Evolutionary conservation across 345 rosid species (phyloP), one percentile per base, ranked within the genome.

Genomic region (Physaria fendleri): DNA sequence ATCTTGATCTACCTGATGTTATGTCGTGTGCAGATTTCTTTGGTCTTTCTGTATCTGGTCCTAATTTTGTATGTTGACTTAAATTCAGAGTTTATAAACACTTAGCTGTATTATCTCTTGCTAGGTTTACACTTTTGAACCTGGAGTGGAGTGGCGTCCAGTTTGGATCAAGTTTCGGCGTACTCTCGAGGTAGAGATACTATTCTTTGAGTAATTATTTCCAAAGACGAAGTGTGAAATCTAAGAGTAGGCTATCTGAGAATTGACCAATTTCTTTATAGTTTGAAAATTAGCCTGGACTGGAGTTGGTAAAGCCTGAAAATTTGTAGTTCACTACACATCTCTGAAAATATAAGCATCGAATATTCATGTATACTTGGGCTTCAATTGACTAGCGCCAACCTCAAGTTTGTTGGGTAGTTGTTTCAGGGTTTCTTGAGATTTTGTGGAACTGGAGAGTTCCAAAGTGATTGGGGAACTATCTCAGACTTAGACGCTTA

Each of bases 41-140:
- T 62, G 21, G 66, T 29, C 56, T 38, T 29, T 49, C 29, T 17
- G 9, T 62, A 14, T 50, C 23, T 28, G 56, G 10, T 40, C 38
- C 28, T 25, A 41, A 28, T 62, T 14, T 49, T 18, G 49, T 22
- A 44, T 22, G 27, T 44, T 2, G 25, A 43, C 15, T 21, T 21
- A 27, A 44, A 44, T 2, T 22, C 15, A 27, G 1, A 23, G 49
- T 6, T 21, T 15, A 21, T 44, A 5, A 44, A 2, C 28, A 44
- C 5, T 45, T 30, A 45, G 18, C 50, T 45, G 32, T 24, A 28
- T 50, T 34, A 15, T 54, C 17, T 37, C 33, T 29, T 51, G 33
- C 20, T 52, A 64, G 68, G 53, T 52, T 22, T 52, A 41, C 8
- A 22, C 25, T 32, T 27, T 41, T n/a, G 18, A 52, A 18, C 18